Evolutionary conservation across 768 basidiomycete species (phyloP), one percentile per base, ranked within the genome.

Genomic region (Trametes maxima): DNA sequence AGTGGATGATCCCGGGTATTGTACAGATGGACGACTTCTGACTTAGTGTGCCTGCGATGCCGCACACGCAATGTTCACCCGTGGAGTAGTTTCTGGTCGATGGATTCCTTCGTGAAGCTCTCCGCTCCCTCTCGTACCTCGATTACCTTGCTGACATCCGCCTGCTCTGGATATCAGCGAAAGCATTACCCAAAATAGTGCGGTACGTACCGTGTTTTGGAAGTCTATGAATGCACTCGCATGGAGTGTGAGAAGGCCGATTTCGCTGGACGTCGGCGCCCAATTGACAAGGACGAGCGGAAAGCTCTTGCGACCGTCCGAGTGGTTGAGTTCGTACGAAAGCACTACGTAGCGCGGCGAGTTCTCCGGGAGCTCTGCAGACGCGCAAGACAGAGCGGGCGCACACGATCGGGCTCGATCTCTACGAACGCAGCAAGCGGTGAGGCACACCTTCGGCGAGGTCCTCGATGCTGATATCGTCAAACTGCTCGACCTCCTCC

Each of bases 281-380:
- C 94, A 97, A 77, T 95, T 95, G 73, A 97, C 77, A 48, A 96
- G 79, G 13, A 92, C 86, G 12, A 97, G 78, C 1, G 94, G 94
- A 67, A 88, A 92, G 1, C 92, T 94, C 61, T 80, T 90, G 48
- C 95, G 80, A 3, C 94, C 94, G 68, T 96, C 94, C 10, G 71
- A 71, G 72, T 95, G 92, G 53, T 80, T 80, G 37, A 94, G 82
- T 69, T 91, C 90, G 68, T 95, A 89, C 11, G 91, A 94, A 47
- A 95, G 80, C 24, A 95, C 73, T 48, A 96, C 87, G 72, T 91
- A 95, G 67, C 95, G 84, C 5, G 94, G 94, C 8, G 89, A 83
- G 70, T 88, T 90, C 76, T 90, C 92, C 0, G 95, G 95, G 12
- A 96, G 80, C 72, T 95, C 95, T 95, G 67, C 24, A 22, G 8